Evolutionary conservation across 2,329 filamentous ascomycete species (phyloP).

Genomic region (Penicillium sp.): DNA sequence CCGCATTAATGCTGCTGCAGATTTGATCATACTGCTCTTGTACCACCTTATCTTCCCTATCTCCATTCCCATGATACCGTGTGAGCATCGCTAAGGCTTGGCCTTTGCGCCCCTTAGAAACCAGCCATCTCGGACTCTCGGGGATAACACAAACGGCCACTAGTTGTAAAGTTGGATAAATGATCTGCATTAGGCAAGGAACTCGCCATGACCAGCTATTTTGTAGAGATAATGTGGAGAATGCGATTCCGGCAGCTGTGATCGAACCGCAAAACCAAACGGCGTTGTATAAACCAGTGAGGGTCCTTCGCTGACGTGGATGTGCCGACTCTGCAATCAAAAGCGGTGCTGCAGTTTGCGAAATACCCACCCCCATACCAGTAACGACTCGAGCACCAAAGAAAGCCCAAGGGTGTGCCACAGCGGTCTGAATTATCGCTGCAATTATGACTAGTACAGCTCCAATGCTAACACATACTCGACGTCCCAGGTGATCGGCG

Average conservation of each 20-base stretch:
- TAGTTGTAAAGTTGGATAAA: conserved; percentile 53
- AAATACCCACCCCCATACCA: conserved; percentile 43
- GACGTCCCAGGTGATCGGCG: conserved; percentile 51
- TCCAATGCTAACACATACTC: conserved; percentile 49
- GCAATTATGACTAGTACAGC: conserved; percentile 34
- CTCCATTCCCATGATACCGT: conserved; percentile 62
- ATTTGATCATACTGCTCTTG: conserved; percentile 31
- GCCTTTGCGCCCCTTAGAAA: conserved; percentile 61
- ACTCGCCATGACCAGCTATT: conserved; percentile 58
- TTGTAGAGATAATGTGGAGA: conserved; percentile 18
- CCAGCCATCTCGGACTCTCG: conserved; percentile 67
- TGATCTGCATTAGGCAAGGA: conserved; percentile 60
- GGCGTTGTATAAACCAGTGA: conserved; percentile 37
- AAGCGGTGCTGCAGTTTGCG: conserved; percentile 34
- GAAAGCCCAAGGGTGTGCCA: conserved; percentile 27
- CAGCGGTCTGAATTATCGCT: conserved; percentile 28
- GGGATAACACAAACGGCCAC: conserved; percentile 59
- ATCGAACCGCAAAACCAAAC: conserved; percentile 31
- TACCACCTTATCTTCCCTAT: conserved; percentile 30
- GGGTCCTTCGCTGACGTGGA: conserved; percentile 32
- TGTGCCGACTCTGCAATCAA: conserved; percentile 37
- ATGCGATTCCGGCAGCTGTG: conserved; percentile 22
- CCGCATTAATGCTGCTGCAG: conserved; percentile 25
- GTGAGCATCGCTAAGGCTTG: conserved; percentile 62
- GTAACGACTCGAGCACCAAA: conserved; percentile 35